These are phyloP conservation scores for Crithidia bombi DNA, from an alignment of 208 protist genomes.

Conservation along the genomic window DNA sequence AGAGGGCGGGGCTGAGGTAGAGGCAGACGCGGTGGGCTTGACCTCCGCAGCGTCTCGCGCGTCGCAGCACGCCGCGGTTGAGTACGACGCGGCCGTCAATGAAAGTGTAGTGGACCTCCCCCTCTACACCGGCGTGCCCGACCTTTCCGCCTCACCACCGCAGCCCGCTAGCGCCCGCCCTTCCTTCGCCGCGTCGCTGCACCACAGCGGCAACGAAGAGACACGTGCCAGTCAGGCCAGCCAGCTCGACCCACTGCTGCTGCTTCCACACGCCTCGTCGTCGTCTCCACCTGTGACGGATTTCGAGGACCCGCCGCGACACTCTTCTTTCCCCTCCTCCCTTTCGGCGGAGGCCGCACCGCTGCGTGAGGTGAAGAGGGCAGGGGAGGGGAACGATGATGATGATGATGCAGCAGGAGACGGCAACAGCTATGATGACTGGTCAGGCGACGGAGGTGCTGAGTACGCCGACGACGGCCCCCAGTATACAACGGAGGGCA, in stretches of 20 bases:
- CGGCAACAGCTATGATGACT: constrained; percentile 20
- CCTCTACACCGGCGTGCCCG: constrained; percentile 9
- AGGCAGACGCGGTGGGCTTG: not conserved
- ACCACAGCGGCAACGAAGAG: constrained; percentile 13
- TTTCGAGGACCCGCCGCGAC: not conserved
- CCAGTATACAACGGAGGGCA: constrained; percentile 6
- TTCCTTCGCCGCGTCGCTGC: constrained; percentile 15
- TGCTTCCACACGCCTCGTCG: constrained; percentile 41
- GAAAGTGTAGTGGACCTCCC: constrained; percentile 29
- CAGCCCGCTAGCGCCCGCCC: constrained; percentile 5
- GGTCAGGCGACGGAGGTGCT: constrained; percentile 26
- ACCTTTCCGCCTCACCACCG: not conserved
- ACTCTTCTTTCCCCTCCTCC: not conserved
- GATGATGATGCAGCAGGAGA: not conserved
- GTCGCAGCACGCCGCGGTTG: constrained; percentile 30
- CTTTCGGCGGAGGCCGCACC: not conserved
- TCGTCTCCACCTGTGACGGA: constrained; percentile 1
- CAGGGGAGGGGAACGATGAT: not conserved
- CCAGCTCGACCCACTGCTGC: constrained; percentile 51
- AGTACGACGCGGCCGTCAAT: constrained; percentile 32
- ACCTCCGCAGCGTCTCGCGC: constrained; percentile 10
- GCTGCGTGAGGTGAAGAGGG: not conserved
- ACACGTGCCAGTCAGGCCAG: constrained; percentile 2
- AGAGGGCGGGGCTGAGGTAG: constrained; percentile 1
- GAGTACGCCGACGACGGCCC: constrained; percentile 17